Percentiles rank a stretch among this genome's conserved stretches.
Evolutionary conservation across 169 alveolate species (phyloP).

Genomic region (Theileria sp.): DNA sequence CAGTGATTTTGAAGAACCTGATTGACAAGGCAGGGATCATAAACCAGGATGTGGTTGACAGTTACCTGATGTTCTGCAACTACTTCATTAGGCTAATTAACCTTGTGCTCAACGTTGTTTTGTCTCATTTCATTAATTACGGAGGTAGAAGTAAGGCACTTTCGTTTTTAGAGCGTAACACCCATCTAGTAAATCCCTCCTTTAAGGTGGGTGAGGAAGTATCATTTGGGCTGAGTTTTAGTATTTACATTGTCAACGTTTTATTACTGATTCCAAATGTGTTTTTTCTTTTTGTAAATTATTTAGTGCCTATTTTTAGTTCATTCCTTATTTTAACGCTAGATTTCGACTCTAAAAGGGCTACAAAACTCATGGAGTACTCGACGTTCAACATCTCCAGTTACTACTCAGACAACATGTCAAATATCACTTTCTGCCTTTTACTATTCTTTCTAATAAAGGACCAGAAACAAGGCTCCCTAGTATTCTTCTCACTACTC

Average conservation of each 20-base stretch:
- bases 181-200: constrained; percentile 28
- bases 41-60: constrained; percentile 49
- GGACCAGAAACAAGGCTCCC: constrained; percentile 35
- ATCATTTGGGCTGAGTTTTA: constrained; percentile 42
- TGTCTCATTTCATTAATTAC: constrained; percentile 68
- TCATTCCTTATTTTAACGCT: constrained; percentile 31
- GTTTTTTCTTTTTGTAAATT: constrained; percentile 10
- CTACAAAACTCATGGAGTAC: constrained; percentile 13
- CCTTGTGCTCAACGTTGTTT: constrained; percentile 52
- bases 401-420: constrained; percentile 30
- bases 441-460: constrained; percentile 40
- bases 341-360: constrained; percentile 18
- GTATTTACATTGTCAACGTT: constrained; percentile 38
- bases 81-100: constrained; percentile 47
- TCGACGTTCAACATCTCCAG: constrained; percentile 24
- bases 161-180: constrained; percentile 25
- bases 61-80: constrained; percentile 57
- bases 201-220: constrained; percentile 66
- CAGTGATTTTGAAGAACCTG: constrained; percentile 29
- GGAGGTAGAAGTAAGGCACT: constrained; percentile 71
- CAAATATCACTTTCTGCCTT: constrained; percentile 42
- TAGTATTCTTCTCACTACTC: constrained; percentile 10
- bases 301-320: constrained; percentile 33
- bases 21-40: constrained; percentile 48
- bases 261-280: constrained; percentile 42